Conservation (phyloP, 306 rosid species). For the Rubus idaeus region DNA sequence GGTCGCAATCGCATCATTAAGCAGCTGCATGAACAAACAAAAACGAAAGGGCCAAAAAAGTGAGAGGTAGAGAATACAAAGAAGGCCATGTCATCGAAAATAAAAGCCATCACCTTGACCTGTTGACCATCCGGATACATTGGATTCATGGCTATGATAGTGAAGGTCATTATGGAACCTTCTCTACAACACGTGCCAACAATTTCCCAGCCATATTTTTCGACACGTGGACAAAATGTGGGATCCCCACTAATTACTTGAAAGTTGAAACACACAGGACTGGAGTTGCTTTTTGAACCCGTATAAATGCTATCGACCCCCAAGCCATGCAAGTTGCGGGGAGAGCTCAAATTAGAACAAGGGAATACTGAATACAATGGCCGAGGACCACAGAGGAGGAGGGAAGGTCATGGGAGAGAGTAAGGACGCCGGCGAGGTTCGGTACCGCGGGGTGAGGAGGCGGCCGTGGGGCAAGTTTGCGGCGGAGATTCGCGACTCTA, state of each 20-base stretch:
- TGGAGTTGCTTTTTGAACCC: neutral
- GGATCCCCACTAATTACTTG: neutral
- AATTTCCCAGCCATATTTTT: neutral
- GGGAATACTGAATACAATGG: conserved; percentile 17
- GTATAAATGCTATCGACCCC: conserved; percentile 30
- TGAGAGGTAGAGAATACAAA: neutral
- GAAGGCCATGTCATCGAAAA: conserved; percentile 10
- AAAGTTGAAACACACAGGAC: too few relatives aligned
- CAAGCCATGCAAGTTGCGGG: conserved; percentile 39
- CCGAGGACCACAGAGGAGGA: conserved; percentile 26
- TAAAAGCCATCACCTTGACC: conserved; percentile 67
- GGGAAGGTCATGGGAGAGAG: conserved; percentile 28
- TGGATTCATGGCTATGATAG: conserved; percentile 26
- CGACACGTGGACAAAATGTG: conserved; percentile 20
- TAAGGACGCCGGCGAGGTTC: conserved; percentile 32
- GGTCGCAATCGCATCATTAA: conserved; percentile 6
- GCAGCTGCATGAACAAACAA: neutral
- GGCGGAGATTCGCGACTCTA: conserved; percentile 86
- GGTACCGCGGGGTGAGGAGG: conserved; percentile 68
- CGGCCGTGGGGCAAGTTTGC: conserved; percentile 95
- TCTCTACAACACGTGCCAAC: conserved; percentile 40
- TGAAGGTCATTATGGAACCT: conserved; percentile 19
- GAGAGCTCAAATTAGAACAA: neutral
- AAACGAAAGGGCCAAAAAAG: neutral
- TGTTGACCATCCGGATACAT: conserved; percentile 69